Conservation (phyloP, 2,329 filamentous ascomycete species). For the Pestalotiopsis sp. region DNA sequence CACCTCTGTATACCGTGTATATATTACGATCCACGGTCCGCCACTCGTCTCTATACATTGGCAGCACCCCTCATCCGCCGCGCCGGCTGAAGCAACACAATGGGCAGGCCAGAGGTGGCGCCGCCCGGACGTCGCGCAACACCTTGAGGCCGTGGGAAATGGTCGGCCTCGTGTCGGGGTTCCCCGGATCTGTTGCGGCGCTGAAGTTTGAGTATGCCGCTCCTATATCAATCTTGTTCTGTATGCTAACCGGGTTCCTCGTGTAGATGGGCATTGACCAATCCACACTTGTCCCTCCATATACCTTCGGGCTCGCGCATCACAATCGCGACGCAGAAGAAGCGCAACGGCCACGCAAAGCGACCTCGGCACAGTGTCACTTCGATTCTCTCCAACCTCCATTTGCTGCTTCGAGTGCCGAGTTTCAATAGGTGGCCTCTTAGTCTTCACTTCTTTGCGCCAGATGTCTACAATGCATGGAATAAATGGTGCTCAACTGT, state of each 20-base stretch:
- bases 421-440: conserved; percentile 87
- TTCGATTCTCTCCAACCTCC: conserved; percentile 76
- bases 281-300: conserved; percentile 78
- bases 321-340: conserved; percentile 48
- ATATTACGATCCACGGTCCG: conserved; percentile 80
- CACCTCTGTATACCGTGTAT: conserved; percentile 91
- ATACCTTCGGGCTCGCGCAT: conserved; percentile 67
- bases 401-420: conserved; percentile 74
- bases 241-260: not conserved
- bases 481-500: conserved; percentile 52
- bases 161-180: conserved; percentile 82
- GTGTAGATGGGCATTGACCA: conserved; percentile 84
- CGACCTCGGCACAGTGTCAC: conserved; percentile 61
- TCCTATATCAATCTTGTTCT: not conserved
- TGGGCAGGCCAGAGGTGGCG: conserved; percentile 78
- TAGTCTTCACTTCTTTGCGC: conserved; percentile 73
- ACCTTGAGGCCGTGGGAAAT: conserved; percentile 87
- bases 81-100: conserved; percentile 91
- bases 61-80: conserved; percentile 85
- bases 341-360: conserved; percentile 54
- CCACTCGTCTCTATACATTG: conserved; percentile 77
- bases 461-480: conserved; percentile 72
- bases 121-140: conserved; percentile 68
- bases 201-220: conserved; percentile 88
- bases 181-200: conserved; percentile 82